phyloP scores from a whole-genome alignment of 345 rosid species.

The Aurinia saxatilis region DNA sequence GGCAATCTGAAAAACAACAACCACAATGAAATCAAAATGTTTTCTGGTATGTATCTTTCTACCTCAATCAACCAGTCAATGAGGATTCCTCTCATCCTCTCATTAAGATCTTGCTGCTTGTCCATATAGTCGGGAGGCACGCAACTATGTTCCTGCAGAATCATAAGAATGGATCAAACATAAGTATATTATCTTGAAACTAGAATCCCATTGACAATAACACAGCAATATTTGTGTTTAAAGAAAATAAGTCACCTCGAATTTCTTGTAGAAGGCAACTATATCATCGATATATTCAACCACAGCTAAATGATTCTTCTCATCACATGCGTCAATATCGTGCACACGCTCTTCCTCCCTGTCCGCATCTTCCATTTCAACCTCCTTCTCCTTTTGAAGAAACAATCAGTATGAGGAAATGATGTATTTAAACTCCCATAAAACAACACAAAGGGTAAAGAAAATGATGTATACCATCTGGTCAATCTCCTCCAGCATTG shows the following conservation, averaged over 20 bases:
- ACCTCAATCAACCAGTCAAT: constrained; percentile 97
- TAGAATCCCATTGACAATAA: not conserved
- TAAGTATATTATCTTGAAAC: not conserved
- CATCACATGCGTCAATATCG: constrained; percentile 59
- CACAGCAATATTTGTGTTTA: not conserved
- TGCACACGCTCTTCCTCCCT: constrained; percentile 32
- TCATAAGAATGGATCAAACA: not conserved
- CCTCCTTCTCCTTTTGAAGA: constrained; percentile 45
- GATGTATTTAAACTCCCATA: not conserved
- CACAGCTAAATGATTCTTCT: constrained; percentile 64
- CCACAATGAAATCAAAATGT: not conserved
- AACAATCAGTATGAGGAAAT: not conserved
- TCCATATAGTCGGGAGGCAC: constrained; percentile 65
- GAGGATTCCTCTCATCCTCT: constrained; percentile 88
- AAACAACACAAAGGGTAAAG: not conserved
- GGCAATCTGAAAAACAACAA: not conserved
- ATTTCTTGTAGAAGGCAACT: constrained; percentile 31
- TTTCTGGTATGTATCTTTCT: not conserved
- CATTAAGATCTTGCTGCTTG: constrained; percentile 66
- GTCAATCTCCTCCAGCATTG: constrained; percentile 77
- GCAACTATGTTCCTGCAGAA: constrained; percentile 42
- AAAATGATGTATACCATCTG: constrained; percentile 49
- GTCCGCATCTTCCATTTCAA: constrained; percentile 74
- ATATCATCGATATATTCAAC: constrained; percentile 75
- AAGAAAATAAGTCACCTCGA: constrained; percentile 3